Evolutionary conservation across 2,329 filamentous ascomycete species (phyloP), one percentile per base, ranked within the genome.

Genomic region (Geosmithia putterillii): DNA sequence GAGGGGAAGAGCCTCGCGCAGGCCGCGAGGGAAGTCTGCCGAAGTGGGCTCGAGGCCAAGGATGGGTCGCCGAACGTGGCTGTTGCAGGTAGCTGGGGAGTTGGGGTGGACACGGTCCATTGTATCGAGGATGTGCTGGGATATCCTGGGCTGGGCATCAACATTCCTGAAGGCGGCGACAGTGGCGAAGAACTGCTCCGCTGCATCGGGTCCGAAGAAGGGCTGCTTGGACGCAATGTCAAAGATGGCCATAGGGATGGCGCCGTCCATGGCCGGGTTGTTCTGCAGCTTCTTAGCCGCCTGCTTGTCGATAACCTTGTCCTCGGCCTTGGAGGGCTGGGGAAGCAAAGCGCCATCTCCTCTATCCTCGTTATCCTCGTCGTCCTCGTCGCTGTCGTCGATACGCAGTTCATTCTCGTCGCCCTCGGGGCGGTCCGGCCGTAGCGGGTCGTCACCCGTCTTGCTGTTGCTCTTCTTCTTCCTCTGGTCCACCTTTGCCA

Each of bases 161-260:
- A 88, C 67, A 36, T 76, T 65, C 18, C 71, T 67, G 59, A 94
- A 95, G 6, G 71, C 66, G 2, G 77, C 69, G 50, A 94, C 83
- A 64, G 94, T 74, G 54, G 83, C 69, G 61, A 92, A 96, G 63
- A 95, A 95, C 19, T 74, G 66, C 53, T 83, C 79, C 3, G 79
- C 86, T 7, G 87, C 71, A 1, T 69, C 65, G 2, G 79, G 63
- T 46, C 74, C 76, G 57, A 81, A 79, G 50, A 84, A 79, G 42
- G 83, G 75, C 53, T 95, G 81, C 59, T 83, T 86, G 65, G 80
- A 79, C 6, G 88, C 82, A 19, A 86, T 79, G 54, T 95, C 87
- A 56, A 95, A 95, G 40, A 98, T 86, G 35, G 90, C 88, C 44
- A 88, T 75, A 2, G 92, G 89, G 51, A 98, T 95, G 15, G 87